Evolutionary conservation across 1,139 yeast genomes (phyloP).

Genomic region (Saccharomycopsis phalli): DNA sequence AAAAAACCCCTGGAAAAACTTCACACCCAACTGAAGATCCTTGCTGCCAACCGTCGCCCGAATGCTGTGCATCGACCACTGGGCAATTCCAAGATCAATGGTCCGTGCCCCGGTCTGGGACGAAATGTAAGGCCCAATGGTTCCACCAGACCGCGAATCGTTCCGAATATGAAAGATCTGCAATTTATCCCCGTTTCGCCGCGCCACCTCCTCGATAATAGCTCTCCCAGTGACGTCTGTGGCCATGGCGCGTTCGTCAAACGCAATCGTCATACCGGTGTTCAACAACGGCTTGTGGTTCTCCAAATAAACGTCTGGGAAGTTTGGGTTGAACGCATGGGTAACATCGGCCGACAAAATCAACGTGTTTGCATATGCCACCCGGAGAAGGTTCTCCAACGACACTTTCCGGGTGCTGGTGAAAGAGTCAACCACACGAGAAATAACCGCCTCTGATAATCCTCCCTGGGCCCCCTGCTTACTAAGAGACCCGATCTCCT

Average conservation of each 20-base stretch:
- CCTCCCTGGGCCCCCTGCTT: conserved; percentile 56
- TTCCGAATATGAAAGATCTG: conserved; percentile 69
- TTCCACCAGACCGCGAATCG: conserved; percentile 68
- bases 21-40: conserved; percentile 59
- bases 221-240: conserved; percentile 69
- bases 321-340: conserved; percentile 58
- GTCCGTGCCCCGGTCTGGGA: conserved; percentile 65
- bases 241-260: conserved; percentile 75
- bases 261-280: conserved; percentile 59
- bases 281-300: conserved; percentile 73
- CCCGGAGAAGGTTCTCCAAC: conserved; percentile 22
- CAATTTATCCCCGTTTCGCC: conserved; percentile 47
- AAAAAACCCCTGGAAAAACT: conserved; percentile 58
- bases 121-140: conserved; percentile 67
- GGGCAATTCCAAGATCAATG: conserved; percentile 70
- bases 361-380: conserved; percentile 46
- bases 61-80: conserved; percentile 74
- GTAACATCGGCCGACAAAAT: conserved; percentile 60
- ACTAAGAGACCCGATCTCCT: conserved; percentile 54
- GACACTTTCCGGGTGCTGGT: conserved; percentile 24
- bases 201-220: conserved; percentile 56
- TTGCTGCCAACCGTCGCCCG: conserved; percentile 66
- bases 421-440: conserved; percentile 29
- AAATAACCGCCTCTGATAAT: conserved; percentile 36
- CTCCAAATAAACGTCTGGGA: conserved; percentile 52